These are phyloP conservation scores for Komagataella kurtzmanii DNA, from an alignment of 805 yeast genomes.

Conservation along the genomic window DNA sequence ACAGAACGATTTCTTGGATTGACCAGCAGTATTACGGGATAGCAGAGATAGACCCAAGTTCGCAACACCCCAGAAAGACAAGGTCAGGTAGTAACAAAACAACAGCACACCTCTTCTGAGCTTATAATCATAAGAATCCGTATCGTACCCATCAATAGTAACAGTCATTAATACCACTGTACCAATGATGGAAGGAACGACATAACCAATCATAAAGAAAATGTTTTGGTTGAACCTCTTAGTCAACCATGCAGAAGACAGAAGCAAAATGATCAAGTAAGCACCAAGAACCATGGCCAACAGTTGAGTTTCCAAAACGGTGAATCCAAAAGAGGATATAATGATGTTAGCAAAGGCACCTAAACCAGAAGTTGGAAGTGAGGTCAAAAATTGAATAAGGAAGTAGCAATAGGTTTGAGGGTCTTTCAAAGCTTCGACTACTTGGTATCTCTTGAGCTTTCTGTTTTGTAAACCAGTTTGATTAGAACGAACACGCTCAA, in stretches of 20 bases:
- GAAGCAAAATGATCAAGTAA: slow-evolving; percentile 13
- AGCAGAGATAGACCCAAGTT: slow-evolving; percentile 13
- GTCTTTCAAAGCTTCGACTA: slow-evolving; percentile 12
- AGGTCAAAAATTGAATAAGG: slow-evolving; percentile 12
- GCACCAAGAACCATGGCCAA: slow-evolving; percentile 20
- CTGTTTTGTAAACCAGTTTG: slow-evolving; percentile 21
- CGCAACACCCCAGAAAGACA: slow-evolving; percentile 14
- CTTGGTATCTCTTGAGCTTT: slow-evolving; percentile 13
- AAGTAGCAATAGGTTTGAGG: slow-evolving; percentile 13
- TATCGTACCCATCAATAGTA: slow-evolving; percentile 9
- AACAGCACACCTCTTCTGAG: slow-evolving; percentile 14
- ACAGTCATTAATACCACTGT: slow-evolving; percentile 15
- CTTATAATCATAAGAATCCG: slow-evolving; percentile 7
- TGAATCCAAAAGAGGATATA: slow-evolving; percentile 16
- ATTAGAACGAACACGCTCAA: slow-evolving; percentile 17
- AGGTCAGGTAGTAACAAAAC: slow-evolving; percentile 16
- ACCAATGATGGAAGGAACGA: slow-evolving; percentile 19
- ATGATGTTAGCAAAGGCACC: slow-evolving; percentile 18
- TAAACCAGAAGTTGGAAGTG: slow-evolving; percentile 17
- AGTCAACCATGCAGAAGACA: slow-evolving; percentile 12
- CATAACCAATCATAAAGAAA: slow-evolving; percentile 11
- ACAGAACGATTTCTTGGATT: slow-evolving; percentile 11
- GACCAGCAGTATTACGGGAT: slow-evolving; percentile 19
- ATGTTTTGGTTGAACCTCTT: slow-evolving; percentile 8
- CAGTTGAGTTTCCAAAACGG: slow-evolving; percentile 15